Conservation (phyloP, 768 basidiomycete species). For the Tephrocybe sp. region DNA sequence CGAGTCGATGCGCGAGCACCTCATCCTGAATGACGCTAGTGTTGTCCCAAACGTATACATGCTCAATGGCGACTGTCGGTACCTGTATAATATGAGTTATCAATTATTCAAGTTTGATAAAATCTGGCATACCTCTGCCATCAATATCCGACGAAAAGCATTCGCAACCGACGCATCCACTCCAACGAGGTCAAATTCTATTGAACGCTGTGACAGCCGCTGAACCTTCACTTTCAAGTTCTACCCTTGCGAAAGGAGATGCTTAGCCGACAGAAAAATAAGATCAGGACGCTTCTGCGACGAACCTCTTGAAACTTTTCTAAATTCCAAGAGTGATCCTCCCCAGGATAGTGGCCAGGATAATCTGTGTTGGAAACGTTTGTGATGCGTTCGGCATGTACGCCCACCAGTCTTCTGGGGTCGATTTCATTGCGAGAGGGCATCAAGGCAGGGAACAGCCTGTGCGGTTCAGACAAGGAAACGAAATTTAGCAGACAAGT, state of each 20-base stretch:
- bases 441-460: slow-evolving; percentile 6
- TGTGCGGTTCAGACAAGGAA: not conserved
- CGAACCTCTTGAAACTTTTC: slow-evolving; percentile 74
- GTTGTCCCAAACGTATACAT: slow-evolving; percentile 93
- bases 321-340: slow-evolving; percentile 86
- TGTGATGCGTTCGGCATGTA: slow-evolving; percentile 69
- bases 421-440: slow-evolving; percentile 20
- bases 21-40: slow-evolving; percentile 94
- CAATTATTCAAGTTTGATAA: not conserved
- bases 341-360: slow-evolving; percentile 84
- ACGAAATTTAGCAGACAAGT: slow-evolving; percentile 5
- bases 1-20: slow-evolving; percentile 88
- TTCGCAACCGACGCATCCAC: slow-evolving; percentile 97
- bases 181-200: slow-evolving; percentile 95
- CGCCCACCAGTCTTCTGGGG: slow-evolving; percentile 58
- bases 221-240: slow-evolving; percentile 73
- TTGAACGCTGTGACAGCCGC: slow-evolving; percentile 75
- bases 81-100: slow-evolving; percentile 49
- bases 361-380: slow-evolving; percentile 89
- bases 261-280: slow-evolving; percentile 13
- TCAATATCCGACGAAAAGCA: slow-evolving; percentile 87
- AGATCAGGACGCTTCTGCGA: slow-evolving; percentile 8
- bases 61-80: slow-evolving; percentile 87
- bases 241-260: slow-evolving; percentile 45
- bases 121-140: slow-evolving; percentile 74